Evolutionary conservation across 768 basidiomycete genomes (phyloP).

Genomic region (Sutorius australiensis): DNA sequence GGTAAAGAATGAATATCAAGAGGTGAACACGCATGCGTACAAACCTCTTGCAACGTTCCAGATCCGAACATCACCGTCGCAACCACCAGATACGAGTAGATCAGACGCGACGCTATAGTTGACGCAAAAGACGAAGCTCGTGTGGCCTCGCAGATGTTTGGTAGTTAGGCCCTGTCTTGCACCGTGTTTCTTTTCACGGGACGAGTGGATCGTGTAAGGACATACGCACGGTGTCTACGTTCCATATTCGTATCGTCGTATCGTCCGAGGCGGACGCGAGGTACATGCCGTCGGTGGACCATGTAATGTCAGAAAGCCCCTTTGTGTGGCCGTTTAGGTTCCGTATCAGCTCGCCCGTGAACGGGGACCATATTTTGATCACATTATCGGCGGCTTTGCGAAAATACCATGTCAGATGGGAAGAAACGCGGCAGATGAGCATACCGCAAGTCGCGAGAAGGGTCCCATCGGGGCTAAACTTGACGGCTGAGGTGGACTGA

Average conservation of each 20-base stretch:
- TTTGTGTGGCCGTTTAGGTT: constrained; percentile 72
- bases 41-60: constrained; percentile 86
- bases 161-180: constrained; percentile 58
- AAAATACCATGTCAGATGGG: not conserved
- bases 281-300: constrained; percentile 79
- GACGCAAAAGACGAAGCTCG: constrained; percentile 86
- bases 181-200: not conserved
- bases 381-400: constrained; percentile 70
- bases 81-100: constrained; percentile 86
- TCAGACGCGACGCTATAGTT: constrained; percentile 89
- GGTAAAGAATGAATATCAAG: too few species aligned
- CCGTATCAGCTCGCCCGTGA: constrained; percentile 71
- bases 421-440: constrained; percentile 26
- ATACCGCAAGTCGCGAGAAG: constrained; percentile 84
- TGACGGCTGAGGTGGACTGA: constrained; percentile 80
- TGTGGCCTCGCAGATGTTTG: constrained; percentile 75
- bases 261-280: constrained; percentile 94
- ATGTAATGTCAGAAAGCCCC: constrained; percentile 86
- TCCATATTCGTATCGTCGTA: constrained; percentile 84
- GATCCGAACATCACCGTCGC: constrained; percentile 88
- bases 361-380: constrained; percentile 81
- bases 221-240: constrained; percentile 66
- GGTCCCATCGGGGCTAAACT: constrained; percentile 87
- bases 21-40: not conserved
- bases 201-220: constrained; percentile 4